These are phyloP conservation scores for Psophocarpus tetragonolobus DNA, from an alignment of 306 rosid species.

Conservation along the genomic window DNA sequence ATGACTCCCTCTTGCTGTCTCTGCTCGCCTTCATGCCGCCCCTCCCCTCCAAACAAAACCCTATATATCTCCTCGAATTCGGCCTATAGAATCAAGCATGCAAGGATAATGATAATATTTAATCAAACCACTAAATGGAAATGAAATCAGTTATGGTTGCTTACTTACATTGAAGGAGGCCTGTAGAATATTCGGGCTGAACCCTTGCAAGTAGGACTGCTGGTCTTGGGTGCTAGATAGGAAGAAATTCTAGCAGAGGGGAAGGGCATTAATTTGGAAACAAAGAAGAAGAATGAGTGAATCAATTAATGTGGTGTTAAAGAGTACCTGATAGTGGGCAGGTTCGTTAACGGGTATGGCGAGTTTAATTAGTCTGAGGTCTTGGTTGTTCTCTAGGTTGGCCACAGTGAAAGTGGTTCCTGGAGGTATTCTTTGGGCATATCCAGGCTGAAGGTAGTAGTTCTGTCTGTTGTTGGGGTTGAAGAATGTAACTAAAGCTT, in stretches of 20 bases:
- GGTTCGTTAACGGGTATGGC: constrained; percentile 20
- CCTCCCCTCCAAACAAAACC: constrained; percentile 12
- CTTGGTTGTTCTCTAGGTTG: constrained; percentile 3
- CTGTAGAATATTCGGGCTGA: constrained; percentile 30
- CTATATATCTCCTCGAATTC: constrained; percentile 22
- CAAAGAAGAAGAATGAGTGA: neutral
- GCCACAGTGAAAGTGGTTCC: constrained; percentile 5
- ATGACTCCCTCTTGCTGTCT: constrained; percentile 31
- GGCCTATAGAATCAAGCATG: neutral
- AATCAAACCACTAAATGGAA: neutral
- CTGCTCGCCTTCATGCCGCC: neutral
- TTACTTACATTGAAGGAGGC: constrained; percentile 39
- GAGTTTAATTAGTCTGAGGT: constrained; percentile 23
- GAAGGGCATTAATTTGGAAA: neutral
- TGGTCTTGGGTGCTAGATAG: neutral
- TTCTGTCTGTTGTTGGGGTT: neutral
- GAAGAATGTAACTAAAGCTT: neutral
- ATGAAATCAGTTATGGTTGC: neutral
- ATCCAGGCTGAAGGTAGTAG: constrained; percentile 28
- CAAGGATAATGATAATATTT: neutral
- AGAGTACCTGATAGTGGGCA: constrained; percentile 2
- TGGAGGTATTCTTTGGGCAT: constrained; percentile 17
- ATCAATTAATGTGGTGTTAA: neutral
- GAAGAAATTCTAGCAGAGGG: constrained; percentile 9
- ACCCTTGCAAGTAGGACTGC: constrained; percentile 30